phyloP scores from a whole-genome alignment of 148 eudicot genomes.

The Selenicereus undatus region DNA sequence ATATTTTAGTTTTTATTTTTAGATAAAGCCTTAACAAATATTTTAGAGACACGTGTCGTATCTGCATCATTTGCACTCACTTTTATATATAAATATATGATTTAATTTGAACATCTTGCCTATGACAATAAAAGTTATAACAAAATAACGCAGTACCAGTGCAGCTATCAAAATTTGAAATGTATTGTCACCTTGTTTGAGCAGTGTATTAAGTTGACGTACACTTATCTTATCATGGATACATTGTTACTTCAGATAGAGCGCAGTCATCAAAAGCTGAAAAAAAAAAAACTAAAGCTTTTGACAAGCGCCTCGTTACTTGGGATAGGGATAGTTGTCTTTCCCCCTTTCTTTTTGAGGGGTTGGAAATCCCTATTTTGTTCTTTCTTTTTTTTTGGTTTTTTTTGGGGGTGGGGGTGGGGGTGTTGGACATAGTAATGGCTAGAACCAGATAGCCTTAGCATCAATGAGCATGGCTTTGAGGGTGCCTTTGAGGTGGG shows the following conservation, averaged over 20 bases:
- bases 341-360: neutral
- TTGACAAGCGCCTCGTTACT: neutral
- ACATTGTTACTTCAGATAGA: neutral
- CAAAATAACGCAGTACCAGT: no score
- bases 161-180: no score
- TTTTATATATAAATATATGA: no score
- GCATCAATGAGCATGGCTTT: conserved; percentile 35
- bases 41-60: no score
- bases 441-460: conserved; percentile 37
- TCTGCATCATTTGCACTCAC: no score
- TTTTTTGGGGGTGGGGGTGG: neutral
- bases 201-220: neutral
- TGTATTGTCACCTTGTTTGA: no score
- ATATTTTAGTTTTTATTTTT: no score
- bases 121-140: no score
- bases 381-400: neutral
- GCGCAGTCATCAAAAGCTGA: neutral
- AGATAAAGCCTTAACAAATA: no score
- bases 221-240: neutral
- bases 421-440: neutral
- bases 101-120: no score
- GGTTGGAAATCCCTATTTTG: no score
- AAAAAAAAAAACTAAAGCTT: neutral
- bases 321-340: neutral
- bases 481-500: conserved; percentile 33